These are phyloP conservation scores for Pycnococcus provasolii DNA, from an alignment of 139 green algal genomes.

Conservation along the genomic window DNA sequence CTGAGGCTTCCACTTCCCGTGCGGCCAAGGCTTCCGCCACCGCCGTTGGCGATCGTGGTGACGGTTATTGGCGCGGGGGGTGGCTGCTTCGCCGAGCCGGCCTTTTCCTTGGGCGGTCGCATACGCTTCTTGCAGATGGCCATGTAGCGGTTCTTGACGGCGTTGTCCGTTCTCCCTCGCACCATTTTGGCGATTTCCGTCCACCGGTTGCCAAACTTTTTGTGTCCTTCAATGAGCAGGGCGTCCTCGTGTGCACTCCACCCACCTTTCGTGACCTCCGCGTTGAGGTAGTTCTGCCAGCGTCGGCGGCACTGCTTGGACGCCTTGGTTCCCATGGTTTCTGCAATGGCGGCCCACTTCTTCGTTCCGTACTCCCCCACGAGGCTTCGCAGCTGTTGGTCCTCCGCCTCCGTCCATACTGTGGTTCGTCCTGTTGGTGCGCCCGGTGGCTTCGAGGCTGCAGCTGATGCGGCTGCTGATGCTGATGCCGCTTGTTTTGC, in stretches of 20 bases:
- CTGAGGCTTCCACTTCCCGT: too few species aligned
- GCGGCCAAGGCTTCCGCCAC: too few species aligned
- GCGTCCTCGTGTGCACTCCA: constrained; percentile 42
- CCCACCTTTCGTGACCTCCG: constrained; percentile 51
- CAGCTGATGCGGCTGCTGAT: too few species aligned
- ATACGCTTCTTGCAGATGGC: constrained; percentile 33
- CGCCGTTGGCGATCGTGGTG: too few species aligned
- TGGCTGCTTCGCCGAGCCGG: too few species aligned
- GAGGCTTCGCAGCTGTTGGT: constrained; percentile 45
- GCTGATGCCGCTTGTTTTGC: too few species aligned
- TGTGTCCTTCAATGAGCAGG: constrained; percentile 30
- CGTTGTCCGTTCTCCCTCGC: constrained; percentile 44
- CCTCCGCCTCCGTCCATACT: constrained; percentile 38
- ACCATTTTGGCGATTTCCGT: constrained; percentile 45
- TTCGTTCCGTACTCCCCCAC: constrained; percentile 52
- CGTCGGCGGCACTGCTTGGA: constrained; percentile 60
- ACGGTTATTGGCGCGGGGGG: too few species aligned
- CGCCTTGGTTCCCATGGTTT: constrained; percentile 42
- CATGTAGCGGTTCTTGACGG: constrained; percentile 46
- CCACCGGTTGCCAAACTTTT: constrained; percentile 38
- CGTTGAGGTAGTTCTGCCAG: constrained; percentile 65
- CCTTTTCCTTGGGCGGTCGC: too few species aligned
- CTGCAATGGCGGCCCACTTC: constrained; percentile 49
- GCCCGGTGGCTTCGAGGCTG: too few species aligned
- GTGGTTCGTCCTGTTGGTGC: too few species aligned